A percentile compares a stretch with the other conserved stretches of the same genome.
phyloP scores from a whole-genome alignment of 2,329 filamentous ascomycete genomes.

The Fusarium sp. region DNA sequence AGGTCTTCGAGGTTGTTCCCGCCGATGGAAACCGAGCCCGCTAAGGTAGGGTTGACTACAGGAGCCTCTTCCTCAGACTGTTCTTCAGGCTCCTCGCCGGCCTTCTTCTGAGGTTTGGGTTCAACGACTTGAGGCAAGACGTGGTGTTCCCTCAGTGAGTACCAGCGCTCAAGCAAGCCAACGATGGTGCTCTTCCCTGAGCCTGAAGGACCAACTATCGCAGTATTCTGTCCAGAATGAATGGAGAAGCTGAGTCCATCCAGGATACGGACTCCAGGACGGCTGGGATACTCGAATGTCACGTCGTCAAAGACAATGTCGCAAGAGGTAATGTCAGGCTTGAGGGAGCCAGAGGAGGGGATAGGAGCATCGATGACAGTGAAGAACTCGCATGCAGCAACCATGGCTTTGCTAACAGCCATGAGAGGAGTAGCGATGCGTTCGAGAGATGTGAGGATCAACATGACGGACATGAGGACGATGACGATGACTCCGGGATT shows the following conservation, averaged over 20 bases:
- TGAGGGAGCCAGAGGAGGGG: constrained; percentile 30
- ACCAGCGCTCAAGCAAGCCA: constrained; percentile 72
- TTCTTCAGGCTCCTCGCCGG: not conserved
- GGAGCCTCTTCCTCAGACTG: not conserved
- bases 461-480: constrained; percentile 50
- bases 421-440: constrained; percentile 51
- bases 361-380: constrained; percentile 41
- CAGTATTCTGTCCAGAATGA: constrained; percentile 67
- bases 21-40: constrained; percentile 1
- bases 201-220: constrained; percentile 73
- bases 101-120: not conserved
- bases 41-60: not conserved
- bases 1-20: constrained; percentile 21
- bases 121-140: constrained; percentile 16
- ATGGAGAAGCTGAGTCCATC: constrained; percentile 63
- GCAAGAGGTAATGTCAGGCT: constrained; percentile 35
- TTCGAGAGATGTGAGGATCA: constrained; percentile 47
- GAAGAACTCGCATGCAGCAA: constrained; percentile 43
- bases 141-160: constrained; percentile 46
- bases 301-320: constrained; percentile 57
- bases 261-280: constrained; percentile 28
- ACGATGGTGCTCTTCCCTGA: constrained; percentile 76
- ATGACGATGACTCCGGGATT: constrained; percentile 50
- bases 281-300: constrained; percentile 32
- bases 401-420: constrained; percentile 44